These are phyloP conservation scores for Pseudogymnoascus verrucosus DNA, from an alignment of 2,329 filamentous ascomycete species.

Conservation along the genomic window DNA sequence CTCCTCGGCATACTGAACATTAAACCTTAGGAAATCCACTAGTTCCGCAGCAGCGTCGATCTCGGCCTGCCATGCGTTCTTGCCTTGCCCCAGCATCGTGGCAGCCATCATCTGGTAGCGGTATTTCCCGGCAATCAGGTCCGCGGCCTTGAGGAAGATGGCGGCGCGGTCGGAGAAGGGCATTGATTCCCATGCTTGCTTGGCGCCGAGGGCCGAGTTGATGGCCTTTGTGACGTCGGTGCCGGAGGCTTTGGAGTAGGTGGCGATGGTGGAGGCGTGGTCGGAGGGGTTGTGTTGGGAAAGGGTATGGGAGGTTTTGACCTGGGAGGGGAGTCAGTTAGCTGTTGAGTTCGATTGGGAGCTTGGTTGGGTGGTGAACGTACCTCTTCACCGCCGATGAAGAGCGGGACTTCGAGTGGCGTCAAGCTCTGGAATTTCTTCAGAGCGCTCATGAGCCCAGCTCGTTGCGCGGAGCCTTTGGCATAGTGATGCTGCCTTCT, in stretches of 20 bases:
- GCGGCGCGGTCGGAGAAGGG: slow-evolving; percentile 88
- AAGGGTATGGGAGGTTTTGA: slow-evolving; percentile 57
- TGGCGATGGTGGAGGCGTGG: slow-evolving; percentile 68
- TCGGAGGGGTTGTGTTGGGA: slow-evolving; percentile 77
- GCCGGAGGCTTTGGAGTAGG: slow-evolving; percentile 73
- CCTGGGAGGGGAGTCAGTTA: slow-evolving; percentile 33
- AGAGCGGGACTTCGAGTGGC: slow-evolving; percentile 71
- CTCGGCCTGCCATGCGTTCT: slow-evolving; percentile 99
- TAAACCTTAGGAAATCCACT: slow-evolving; percentile 88
- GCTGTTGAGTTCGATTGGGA: background rate
- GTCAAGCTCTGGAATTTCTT: slow-evolving; percentile 59
- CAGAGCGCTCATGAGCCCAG: slow-evolving; percentile 67
- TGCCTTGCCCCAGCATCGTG: slow-evolving; percentile 93
- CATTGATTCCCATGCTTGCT: slow-evolving; percentile 74
- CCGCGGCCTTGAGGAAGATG: slow-evolving; percentile 91
- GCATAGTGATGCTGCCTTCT: slow-evolving; percentile 69
- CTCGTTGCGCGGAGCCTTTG: slow-evolving; percentile 73
- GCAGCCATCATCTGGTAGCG: slow-evolving; percentile 94
- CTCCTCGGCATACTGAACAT: slow-evolving; percentile 88
- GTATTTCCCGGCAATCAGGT: slow-evolving; percentile 85
- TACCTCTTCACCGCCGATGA: slow-evolving; percentile 77
- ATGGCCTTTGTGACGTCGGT: slow-evolving; percentile 74
- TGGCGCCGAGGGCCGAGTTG: slow-evolving; percentile 75
- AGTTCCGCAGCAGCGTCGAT: slow-evolving; percentile 92
- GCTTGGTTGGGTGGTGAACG: slow-evolving; percentile 18